Evolutionary conservation across 352 stramenopile species (phyloP).

Genomic region (Phytophthora rubi): DNA sequence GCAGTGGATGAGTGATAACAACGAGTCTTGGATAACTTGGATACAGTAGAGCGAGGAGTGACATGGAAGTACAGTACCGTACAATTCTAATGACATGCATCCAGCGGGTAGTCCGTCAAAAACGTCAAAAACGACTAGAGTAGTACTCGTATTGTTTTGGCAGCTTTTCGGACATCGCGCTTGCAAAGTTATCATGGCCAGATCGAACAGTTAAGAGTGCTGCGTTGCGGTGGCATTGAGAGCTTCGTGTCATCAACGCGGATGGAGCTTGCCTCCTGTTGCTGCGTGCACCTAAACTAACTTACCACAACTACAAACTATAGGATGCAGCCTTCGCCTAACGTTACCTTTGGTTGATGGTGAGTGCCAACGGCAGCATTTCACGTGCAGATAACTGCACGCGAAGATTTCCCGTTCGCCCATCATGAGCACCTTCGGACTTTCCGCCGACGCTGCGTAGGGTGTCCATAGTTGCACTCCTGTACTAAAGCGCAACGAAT

Average conservation of each 20-base stretch:
- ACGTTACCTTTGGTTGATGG: background rate
- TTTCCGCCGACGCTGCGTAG: background rate
- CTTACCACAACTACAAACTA: background rate
- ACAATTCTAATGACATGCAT: background rate
- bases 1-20: background rate
- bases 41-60: background rate
- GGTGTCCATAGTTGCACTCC: background rate
- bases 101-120: constrained; percentile 3
- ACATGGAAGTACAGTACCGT: background rate
- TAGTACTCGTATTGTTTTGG: background rate
- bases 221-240: background rate
- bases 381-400: background rate
- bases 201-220: background rate
- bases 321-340: background rate
- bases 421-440: background rate
- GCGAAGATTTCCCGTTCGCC: background rate
- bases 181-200: background rate
- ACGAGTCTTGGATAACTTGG: background rate
- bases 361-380: background rate
- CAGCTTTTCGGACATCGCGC: background rate
- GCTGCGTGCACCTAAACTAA: background rate
- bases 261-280: background rate
- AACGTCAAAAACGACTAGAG: background rate
- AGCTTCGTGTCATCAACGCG: too few relatives aligned
- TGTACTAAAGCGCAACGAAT: background rate